Conservation (phyloP, 1,284 basidiomycete genomes). For the Naganishia cerealis region DNA sequence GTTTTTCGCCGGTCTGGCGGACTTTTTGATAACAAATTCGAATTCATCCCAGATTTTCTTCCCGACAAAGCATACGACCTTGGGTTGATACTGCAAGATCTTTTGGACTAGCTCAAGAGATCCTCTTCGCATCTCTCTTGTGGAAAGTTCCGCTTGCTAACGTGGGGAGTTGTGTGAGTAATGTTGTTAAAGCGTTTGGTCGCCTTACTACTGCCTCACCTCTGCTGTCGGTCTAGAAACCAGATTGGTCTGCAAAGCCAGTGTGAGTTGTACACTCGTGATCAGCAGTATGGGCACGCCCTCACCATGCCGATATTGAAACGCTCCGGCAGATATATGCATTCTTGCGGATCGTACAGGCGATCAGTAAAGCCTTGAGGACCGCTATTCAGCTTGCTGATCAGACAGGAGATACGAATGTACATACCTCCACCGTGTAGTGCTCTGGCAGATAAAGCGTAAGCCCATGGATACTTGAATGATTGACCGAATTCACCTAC, state of each 20-base stretch:
- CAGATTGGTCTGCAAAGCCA: constrained; percentile 60
- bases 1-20: constrained; percentile 29
- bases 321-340: constrained; percentile 40
- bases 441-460: constrained; percentile 44
- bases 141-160: constrained; percentile 64
- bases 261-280: not conserved
- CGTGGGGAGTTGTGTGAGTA: not conserved
- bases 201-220: constrained; percentile 45
- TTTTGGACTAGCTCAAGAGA: constrained; percentile 63
- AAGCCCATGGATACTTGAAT: not conserved
- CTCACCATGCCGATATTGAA: constrained; percentile 61
- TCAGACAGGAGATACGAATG: constrained; percentile 17
- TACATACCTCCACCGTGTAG: constrained; percentile 60
- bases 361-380: constrained; percentile 60
- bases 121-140: constrained; percentile 59
- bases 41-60: constrained; percentile 66
- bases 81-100: constrained; percentile 60
- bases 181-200: not conserved
- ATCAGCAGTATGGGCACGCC: not conserved
- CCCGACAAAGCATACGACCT: constrained; percentile 70
- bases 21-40: constrained; percentile 51
- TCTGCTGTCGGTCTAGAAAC: constrained; percentile 63
- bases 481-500: constrained; percentile 5
- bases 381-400: constrained; percentile 45
- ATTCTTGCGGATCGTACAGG: constrained; percentile 47